phyloP scores from a whole-genome alignment of 495 filamentous ascomycete genomes.

The Neurospora sp. region DNA sequence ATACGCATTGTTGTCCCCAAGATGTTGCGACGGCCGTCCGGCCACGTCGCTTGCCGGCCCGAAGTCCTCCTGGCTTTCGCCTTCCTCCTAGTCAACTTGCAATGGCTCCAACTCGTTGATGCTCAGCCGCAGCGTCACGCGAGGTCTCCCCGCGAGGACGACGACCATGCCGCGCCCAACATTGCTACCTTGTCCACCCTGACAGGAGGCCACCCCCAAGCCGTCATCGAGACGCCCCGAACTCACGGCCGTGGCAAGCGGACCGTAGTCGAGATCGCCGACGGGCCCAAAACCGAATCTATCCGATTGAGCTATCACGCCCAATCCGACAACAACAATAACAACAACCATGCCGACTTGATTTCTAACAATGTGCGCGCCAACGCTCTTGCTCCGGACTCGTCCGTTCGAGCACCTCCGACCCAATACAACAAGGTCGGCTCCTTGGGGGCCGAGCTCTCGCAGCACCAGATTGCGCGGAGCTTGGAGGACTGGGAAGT shows the following conservation, averaged over 20 bases:
- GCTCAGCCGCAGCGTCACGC: slow-evolving; percentile 47
- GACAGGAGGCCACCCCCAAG: slow-evolving; percentile 12
- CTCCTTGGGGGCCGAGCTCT: slow-evolving; percentile 50
- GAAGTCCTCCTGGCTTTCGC: slow-evolving; percentile 41
- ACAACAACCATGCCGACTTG: slow-evolving; percentile 28
- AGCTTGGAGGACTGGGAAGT: slow-evolving; percentile 97
- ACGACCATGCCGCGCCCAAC: slow-evolving; percentile 18
- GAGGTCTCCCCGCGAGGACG: slow-evolving; percentile 22
- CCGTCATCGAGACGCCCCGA: slow-evolving; percentile 15
- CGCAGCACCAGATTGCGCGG: slow-evolving; percentile 80
- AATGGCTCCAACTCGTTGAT: slow-evolving; percentile 42
- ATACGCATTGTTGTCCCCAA: slow-evolving; percentile 35
- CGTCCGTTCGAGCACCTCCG: slow-evolving; percentile 71
- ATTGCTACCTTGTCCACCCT: slow-evolving; percentile 9
- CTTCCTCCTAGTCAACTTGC: slow-evolving; percentile 40
- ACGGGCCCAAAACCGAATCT: slow-evolving; percentile 2
- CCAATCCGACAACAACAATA: slow-evolving; percentile 6
- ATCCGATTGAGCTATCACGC: neutral
- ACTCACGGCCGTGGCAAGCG: slow-evolving; percentile 17
- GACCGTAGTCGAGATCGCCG: slow-evolving; percentile 8
- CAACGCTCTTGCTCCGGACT: slow-evolving; percentile 87
- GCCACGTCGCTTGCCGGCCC: slow-evolving; percentile 38
- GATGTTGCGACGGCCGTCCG: slow-evolving; percentile 48
- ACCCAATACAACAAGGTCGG: slow-evolving; percentile 52
- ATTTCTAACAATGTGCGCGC: slow-evolving; percentile 76